A percentile compares a stretch with the other conserved stretches of the same genome.
Evolutionary conservation across 768 basidiomycete genomes (phyloP).

Genomic region (Boletus subcaerulescens): DNA sequence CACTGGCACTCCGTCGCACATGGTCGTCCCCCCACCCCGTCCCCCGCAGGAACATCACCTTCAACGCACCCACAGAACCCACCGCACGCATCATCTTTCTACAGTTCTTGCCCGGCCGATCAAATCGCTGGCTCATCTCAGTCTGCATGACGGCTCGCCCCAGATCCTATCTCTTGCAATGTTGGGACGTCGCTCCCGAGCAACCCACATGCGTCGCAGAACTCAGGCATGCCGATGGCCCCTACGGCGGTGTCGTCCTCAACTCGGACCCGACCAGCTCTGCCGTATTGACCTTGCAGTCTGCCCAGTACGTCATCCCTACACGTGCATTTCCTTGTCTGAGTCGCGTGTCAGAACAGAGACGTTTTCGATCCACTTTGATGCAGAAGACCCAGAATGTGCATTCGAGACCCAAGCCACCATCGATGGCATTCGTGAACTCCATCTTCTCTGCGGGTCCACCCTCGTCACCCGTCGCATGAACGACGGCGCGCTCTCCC

Average conservation of each 20-base stretch:
- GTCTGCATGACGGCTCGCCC: constrained; percentile 30
- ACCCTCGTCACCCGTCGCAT: constrained; percentile 37
- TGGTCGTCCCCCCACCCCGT: constrained; percentile 47
- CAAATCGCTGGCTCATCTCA: constrained; percentile 46
- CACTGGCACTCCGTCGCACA: constrained; percentile 43
- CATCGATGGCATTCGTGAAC: constrained; percentile 31
- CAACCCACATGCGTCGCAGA: constrained; percentile 43
- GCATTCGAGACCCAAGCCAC: constrained; percentile 36
- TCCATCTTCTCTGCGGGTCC: constrained; percentile 37
- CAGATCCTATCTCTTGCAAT: constrained; percentile 42
- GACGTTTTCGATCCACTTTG: constrained; percentile 40
- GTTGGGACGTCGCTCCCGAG: constrained; percentile 49
- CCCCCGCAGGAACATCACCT: constrained; percentile 24
- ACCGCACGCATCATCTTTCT: constrained; percentile 41
- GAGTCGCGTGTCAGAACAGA: constrained; percentile 35
- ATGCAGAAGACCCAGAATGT: constrained; percentile 32
- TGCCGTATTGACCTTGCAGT: constrained; percentile 42
- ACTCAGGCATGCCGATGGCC: constrained; percentile 30
- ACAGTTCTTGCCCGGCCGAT: constrained; percentile 45
- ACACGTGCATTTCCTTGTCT: background rate
- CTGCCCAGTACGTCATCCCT: constrained; percentile 35
- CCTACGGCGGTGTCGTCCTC: constrained; percentile 43
- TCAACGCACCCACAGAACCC: constrained; percentile 22
- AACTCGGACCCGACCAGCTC: constrained; percentile 39
- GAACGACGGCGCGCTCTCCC: constrained; percentile 28